Evolutionary conservation across 495 filamentous ascomycete genomes (phyloP).

Genomic region (Lophiotrema nucula): DNA sequence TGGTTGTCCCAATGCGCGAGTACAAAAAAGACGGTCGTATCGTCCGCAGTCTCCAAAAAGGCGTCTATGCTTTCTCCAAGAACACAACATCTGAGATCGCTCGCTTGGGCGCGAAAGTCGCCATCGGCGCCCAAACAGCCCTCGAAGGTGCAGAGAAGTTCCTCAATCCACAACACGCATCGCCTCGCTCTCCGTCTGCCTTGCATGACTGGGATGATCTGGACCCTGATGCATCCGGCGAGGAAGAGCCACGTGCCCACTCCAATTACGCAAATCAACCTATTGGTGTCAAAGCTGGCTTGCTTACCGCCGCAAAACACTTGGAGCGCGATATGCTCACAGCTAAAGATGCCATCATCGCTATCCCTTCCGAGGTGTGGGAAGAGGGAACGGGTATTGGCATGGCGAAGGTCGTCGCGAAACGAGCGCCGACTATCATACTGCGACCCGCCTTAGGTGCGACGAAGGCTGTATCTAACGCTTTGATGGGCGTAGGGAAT

Average conservation of each 20-base stretch:
- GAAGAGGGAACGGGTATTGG: slow-evolving; percentile 82
- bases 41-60: slow-evolving; percentile 86
- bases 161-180: slow-evolving; percentile 45
- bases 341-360: slow-evolving; percentile 86
- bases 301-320: slow-evolving; percentile 75
- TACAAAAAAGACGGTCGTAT: slow-evolving; percentile 93
- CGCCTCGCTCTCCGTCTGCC: slow-evolving; percentile 32
- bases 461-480: slow-evolving; percentile 84
- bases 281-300: slow-evolving; percentile 77
- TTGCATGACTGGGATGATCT: slow-evolving; percentile 63
- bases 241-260: slow-evolving; percentile 49
- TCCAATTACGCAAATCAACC: slow-evolving; percentile 93
- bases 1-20: slow-evolving; percentile 85
- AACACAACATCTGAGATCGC: slow-evolving; percentile 90
- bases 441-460: slow-evolving; percentile 87
- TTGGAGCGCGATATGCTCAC: slow-evolving; percentile 82
- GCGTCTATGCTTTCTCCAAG: slow-evolving; percentile 81
- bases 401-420: slow-evolving; percentile 75
- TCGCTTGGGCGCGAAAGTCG: slow-evolving; percentile 89
- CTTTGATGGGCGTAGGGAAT: slow-evolving; percentile 90
- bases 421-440: slow-evolving; percentile 83
- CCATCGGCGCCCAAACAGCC: slow-evolving; percentile 88
- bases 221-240: slow-evolving; percentile 54
- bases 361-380: slow-evolving; percentile 87
- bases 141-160: slow-evolving; percentile 86